Percentiles rank a stretch among this genome's conserved stretches.
These are phyloP conservation scores for Capsicum chinense DNA, from an alignment of 257 asterid genomes.

Conservation along the genomic window DNA sequence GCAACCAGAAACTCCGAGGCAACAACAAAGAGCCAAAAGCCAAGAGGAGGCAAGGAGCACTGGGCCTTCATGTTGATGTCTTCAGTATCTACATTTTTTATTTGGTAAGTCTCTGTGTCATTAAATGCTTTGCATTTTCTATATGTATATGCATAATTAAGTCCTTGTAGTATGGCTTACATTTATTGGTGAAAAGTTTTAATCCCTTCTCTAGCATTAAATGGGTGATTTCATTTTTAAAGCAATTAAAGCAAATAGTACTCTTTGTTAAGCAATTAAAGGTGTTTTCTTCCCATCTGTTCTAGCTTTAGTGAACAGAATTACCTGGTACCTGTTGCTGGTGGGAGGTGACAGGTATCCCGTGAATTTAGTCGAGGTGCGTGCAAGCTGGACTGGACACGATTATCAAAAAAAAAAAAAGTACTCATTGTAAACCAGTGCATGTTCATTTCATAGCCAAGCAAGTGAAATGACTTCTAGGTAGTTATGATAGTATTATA, in stretches of 20 bases:
- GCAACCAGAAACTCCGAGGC: slow-evolving; percentile 31
- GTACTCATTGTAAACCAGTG: slow-evolving; percentile 30
- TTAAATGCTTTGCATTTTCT: neutral
- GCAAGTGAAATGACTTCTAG: slow-evolving; percentile 15
- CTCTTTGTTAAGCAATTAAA: slow-evolving; percentile 8
- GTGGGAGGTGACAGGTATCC: too few species aligned
- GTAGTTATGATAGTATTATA: neutral
- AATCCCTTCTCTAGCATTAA: slow-evolving; percentile 29
- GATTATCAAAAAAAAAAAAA: neutral
- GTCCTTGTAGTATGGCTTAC: slow-evolving; percentile 25
- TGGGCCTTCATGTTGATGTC: slow-evolving; percentile 50
- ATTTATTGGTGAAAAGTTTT: slow-evolving; percentile 39
- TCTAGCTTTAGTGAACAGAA: too few species aligned
- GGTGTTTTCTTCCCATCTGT: too few species aligned
- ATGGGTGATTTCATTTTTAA: slow-evolving; percentile 30
- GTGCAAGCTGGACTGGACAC: too few species aligned
- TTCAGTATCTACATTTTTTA: slow-evolving; percentile 36
- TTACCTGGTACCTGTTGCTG: too few species aligned
- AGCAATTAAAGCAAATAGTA: slow-evolving; percentile 42
- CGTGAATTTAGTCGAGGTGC: too few species aligned
- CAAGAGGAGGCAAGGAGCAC: slow-evolving; percentile 68
- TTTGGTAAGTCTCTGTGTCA: slow-evolving; percentile 49
- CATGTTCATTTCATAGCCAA: slow-evolving; percentile 53
- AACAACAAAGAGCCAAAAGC: slow-evolving; percentile 47
- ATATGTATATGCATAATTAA: neutral